Base-by-base conservation (phyloP, 129 eudicot genomes). In the Flaveria brownii region DNA sequence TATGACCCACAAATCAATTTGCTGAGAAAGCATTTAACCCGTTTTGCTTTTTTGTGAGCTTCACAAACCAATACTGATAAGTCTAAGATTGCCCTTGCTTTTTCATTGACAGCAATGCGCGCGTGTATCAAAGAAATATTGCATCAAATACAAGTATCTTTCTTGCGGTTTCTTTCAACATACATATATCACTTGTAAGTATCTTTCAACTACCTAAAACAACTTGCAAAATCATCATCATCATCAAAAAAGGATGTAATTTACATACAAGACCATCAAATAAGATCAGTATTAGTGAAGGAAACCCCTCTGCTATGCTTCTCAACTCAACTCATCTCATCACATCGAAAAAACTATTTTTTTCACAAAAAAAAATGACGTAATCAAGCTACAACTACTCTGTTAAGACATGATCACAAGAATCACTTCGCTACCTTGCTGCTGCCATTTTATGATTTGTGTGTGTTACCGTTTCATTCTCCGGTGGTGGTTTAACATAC, bases 401-500 rank as follows among this genome's bases (percentile, higher is more conserved):
- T 50, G 77, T 71, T 71, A 36, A 49, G 28, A 26, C 45, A 57
- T 22, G 14, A 25, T 62, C 23, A 22, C 69, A 80, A 64, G 49
- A 65, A 42, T 73, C 57, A 50, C 67, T 73, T 57, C 60, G 67
- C 90, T 87, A 36, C 83, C 83, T 83, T 9, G 68, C 81, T 41
- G 50, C 61, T 12, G 71, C 55, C 39, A 20, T 68, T 3, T 88
- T 83, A 9, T 88, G 46, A 70, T 79, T 88, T 26, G 78, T 71
- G 60, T 67, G 28, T 18, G 26, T 39, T 30, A 59, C n/a, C 33
- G 47, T 54, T 28, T n/a, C 77, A 36, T 62, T 61, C 74, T 67
- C 86, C 0, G 85, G 91, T 17, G 80, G 85, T 18, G 99, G 99
- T 79, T 89, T 94, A 78, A 91, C 90, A 57, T 82, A 91, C 86